Conservation (phyloP, 495 filamentous ascomycete species). For the Cudoniella acicularis region DNA sequence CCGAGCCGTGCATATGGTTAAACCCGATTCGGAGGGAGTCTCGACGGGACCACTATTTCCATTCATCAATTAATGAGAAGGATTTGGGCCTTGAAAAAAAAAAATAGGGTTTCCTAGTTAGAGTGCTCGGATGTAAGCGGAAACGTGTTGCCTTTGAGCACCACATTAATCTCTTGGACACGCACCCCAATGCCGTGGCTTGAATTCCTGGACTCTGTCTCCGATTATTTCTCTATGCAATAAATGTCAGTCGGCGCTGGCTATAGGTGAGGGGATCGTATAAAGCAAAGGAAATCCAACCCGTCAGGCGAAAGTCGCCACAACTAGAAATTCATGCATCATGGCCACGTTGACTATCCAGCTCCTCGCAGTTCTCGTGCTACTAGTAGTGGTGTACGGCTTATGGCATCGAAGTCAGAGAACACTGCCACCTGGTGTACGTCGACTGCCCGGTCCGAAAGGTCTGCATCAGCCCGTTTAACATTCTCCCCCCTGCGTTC, state of each 20-base stretch:
- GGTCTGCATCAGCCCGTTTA: neutral
- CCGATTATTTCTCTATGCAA: neutral
- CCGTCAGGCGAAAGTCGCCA: neutral
- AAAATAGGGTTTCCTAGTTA: neutral
- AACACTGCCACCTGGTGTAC: conserved; percentile 14
- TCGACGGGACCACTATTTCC: neutral
- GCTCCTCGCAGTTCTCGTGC: neutral
- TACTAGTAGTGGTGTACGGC: neutral
- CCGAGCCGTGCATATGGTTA: neutral
- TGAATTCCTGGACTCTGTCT: neutral
- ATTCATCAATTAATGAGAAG: neutral
- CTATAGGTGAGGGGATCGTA: neutral
- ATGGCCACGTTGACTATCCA: neutral
- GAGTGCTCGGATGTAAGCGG: neutral
- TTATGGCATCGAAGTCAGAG: neutral
- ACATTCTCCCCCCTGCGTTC: neutral
- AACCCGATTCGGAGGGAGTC: neutral
- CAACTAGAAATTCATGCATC: neutral
- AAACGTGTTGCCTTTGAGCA: neutral
- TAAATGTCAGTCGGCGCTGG: neutral
- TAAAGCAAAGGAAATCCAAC: neutral
- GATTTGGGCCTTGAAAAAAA: neutral
- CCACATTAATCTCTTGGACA: neutral
- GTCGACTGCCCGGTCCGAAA: conserved; percentile 15
- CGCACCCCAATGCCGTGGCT: neutral